Base-by-base conservation (phyloP, 345 rosid genomes). In the Citropsis articulata region DNA sequence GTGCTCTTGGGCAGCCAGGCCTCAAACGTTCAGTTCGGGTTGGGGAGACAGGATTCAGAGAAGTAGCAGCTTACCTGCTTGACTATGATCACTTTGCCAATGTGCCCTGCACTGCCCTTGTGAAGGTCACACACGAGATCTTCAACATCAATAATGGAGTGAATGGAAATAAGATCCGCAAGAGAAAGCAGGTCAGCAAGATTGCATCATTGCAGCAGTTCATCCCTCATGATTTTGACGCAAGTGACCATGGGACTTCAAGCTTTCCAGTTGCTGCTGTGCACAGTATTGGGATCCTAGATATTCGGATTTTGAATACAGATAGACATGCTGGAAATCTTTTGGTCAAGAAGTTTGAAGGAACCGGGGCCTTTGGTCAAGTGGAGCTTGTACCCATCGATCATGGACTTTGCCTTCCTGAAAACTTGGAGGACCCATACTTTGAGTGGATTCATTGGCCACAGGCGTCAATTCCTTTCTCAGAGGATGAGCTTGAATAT, bases 381-480 rank as follows among this genome's bases (percentile, higher is more conserved):
- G 89, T 88, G 67, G 91, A 89, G 74, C 78, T 90, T 71, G 83
- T 86, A 76, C 94, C 91, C 2, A 90, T 89, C 75, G 91, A 90
- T 84, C 92, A 90, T 72, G 92, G 94, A 24, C 92, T 90, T 81
- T 90, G 92, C 88, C 83, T 90, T 77, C 94, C 94, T 1, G 94
- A 90, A 79, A 85, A 85, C 25, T 80, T 89, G 53, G 94, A 90
- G 75, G 92, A 89, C 81, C 94, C 94, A 22, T 90, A 90, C 76
- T 89, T 87, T 14, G 92, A 89, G 82, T 90, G 94, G 94, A 89
- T 90, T 68, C 90, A 89, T 75, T 90, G 94, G 92, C 91, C 94
- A 31, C 94, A 90, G 67, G 89, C 92, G 16, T 90, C 91, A 3
- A 87, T 90, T 75, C 92, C 92, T 24, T 90, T 90, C 82, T 87